phyloP scores from a whole-genome alignment of 306 rosid species.

The Astragalus membranaceus region DNA sequence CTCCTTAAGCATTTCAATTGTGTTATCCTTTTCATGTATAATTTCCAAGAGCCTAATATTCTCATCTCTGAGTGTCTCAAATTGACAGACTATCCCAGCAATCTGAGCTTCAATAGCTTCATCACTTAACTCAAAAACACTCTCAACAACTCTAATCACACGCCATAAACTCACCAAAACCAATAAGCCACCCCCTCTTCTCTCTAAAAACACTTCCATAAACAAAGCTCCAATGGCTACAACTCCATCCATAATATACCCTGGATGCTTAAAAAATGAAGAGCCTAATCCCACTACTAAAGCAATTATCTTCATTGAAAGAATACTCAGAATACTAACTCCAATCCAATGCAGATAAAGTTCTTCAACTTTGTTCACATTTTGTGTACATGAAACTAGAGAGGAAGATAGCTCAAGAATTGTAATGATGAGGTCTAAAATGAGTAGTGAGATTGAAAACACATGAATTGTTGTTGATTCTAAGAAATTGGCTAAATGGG shows the following conservation, averaged over 20 bases:
- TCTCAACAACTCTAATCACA: slow-evolving; percentile 63
- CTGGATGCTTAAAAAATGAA: slow-evolving; percentile 39
- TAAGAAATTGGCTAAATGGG: slow-evolving; percentile 34
- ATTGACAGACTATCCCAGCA: slow-evolving; percentile 42
- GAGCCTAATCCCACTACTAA: slow-evolving; percentile 42
- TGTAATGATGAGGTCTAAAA: slow-evolving; percentile 56
- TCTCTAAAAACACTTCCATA: slow-evolving; percentile 45
- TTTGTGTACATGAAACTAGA: slow-evolving; percentile 24
- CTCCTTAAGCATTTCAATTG: slow-evolving; percentile 36
- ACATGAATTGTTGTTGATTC: slow-evolving; percentile 48
- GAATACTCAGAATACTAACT: slow-evolving; percentile 49
- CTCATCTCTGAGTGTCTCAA: slow-evolving; percentile 47
- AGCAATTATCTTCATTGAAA: slow-evolving; percentile 33
- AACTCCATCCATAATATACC: slow-evolving; percentile 47
- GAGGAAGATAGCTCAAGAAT: slow-evolving; percentile 62
- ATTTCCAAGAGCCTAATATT: slow-evolving; percentile 33
- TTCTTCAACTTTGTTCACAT: neutral
- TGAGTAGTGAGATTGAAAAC: slow-evolving; percentile 36
- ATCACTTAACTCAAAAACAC: slow-evolving; percentile 68
- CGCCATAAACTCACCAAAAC: slow-evolving; percentile 74
- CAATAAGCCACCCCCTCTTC: slow-evolving; percentile 62
- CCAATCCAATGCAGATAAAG: slow-evolving; percentile 52
- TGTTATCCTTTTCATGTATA: slow-evolving; percentile 32
- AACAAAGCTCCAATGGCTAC: slow-evolving; percentile 47
- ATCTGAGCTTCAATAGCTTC: slow-evolving; percentile 72